Base-by-base conservation (phyloP, 345 rosid species). In the Citrus australasica region DNA sequence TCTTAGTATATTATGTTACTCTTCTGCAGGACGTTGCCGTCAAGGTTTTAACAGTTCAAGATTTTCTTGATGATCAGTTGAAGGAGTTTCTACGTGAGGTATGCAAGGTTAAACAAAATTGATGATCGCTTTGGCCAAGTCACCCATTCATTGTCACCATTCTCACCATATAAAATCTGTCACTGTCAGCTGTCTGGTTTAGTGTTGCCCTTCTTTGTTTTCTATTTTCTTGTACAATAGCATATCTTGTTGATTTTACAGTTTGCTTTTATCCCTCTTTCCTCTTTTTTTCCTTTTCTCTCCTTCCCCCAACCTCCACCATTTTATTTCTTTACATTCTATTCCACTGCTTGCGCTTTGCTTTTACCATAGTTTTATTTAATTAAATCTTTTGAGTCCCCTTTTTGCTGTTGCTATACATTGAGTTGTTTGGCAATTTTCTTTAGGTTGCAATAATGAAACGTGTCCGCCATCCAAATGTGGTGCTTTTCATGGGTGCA, bases 401-500 rank as follows among this genome's bases (percentile, higher is more conserved):
- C 62, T 64, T 51, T 51, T 16, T 62, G 8, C 37, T 37, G 16
- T 33, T n/a, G 64, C 68, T 51, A 30, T 62, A 22, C 21, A 58
- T 58, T 25, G 55, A 77, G n/a, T 81, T 61, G 2, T 72, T 35
- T 78, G 62, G 2, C 55, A 30, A 60, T 19, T 59, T 33, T 69
- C 24, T 81, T 38, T 75, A 95, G 99, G 98, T 95, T 83, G 93
- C 98, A 38, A 95, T 95, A 79, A 92, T 95, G 99, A 95, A 95
- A 85, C 96, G 98, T 5, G 92, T 93, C 38, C 94, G 99, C 78
- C 99, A 95, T 86, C 98, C 98, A 51, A 93, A 93, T 83, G 96
- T 95, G 61, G 99, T 95, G 83, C 98, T 95, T 77, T 95, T 95
- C 85, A 95, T 95, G 99, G 99, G 99, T 68, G 98, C 99, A n/a